A percentile compares a stretch with the other conserved stretches of the same genome.
Evolutionary conservation across 345 rosid genomes (phyloP).

Genomic region (Arabidopsis thaliana): TAIR10.1 NC_003075.7:14317001-14317500

Average conservation of each 20-base stretch:
- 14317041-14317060: not conserved
- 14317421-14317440: conserved; percentile 13
- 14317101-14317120: not conserved
- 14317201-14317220: not conserved
- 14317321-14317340: conserved; percentile 43
- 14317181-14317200: conserved; percentile 5
- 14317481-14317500: conserved; percentile 1
- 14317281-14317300: conserved; percentile 9
- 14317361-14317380: conserved; percentile 1
- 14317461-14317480: conserved; percentile 38
- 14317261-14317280: conserved; percentile 37
- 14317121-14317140: too few species aligned
- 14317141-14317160: not conserved
- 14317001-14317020: not conserved
- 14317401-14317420: not conserved
- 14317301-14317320: conserved; percentile 1
- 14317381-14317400: not conserved
- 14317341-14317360: conserved; percentile 34
- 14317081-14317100: not conserved
- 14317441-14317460: conserved; percentile 23
- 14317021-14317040: not conserved
- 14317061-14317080: not conserved
- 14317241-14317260: conserved; percentile 28
- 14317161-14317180: conserved; percentile 5
- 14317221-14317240: conserved; percentile 20